phyloP scores from a whole-genome alignment of 305 asterid species.

The Withania somnifera region DNA sequence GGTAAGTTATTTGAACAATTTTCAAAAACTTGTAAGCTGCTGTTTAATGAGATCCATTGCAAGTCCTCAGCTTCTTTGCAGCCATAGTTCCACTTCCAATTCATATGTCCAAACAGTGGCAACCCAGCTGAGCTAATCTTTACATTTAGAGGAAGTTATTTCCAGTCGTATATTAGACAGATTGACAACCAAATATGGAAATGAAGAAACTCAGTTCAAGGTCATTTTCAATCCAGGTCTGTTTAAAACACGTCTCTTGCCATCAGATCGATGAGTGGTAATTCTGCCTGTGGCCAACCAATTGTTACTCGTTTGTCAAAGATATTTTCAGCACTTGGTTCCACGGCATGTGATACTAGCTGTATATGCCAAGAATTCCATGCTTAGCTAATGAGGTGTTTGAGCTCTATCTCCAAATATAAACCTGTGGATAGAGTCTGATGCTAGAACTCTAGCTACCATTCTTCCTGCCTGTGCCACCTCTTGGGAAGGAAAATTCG shows the following conservation, averaged over 20 bases:
- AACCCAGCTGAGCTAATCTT: not conserved
- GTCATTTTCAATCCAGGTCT: constrained; percentile 31
- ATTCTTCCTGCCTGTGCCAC: too few species aligned
- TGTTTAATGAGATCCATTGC: constrained; percentile 21
- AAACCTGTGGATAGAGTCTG: too few species aligned
- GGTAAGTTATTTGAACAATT: not conserved
- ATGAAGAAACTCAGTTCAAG: constrained; percentile 47
- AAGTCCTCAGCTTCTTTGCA: constrained; percentile 19
- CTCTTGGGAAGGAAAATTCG: too few species aligned
- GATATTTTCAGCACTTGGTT: too few species aligned
- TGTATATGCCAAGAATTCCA: too few species aligned
- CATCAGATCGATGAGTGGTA: constrained; percentile 33
- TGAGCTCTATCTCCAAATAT: too few species aligned
- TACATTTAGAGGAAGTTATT: not conserved
- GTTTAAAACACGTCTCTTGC: constrained; percentile 38
- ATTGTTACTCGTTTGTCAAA: constrained; percentile 26
- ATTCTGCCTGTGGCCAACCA: constrained; percentile 36
- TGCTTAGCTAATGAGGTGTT: too few species aligned
- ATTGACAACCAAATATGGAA: constrained; percentile 29
- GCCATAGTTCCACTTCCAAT: constrained; percentile 24
- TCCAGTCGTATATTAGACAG: constrained; percentile 29
- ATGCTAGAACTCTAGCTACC: too few species aligned
- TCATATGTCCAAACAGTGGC: constrained; percentile 2
- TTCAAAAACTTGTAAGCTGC: not conserved
- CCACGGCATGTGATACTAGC: too few species aligned